These are phyloP conservation scores for Metschnikowia shivogae DNA, from an alignment of 805 yeast species.

Conservation along the genomic window DNA sequence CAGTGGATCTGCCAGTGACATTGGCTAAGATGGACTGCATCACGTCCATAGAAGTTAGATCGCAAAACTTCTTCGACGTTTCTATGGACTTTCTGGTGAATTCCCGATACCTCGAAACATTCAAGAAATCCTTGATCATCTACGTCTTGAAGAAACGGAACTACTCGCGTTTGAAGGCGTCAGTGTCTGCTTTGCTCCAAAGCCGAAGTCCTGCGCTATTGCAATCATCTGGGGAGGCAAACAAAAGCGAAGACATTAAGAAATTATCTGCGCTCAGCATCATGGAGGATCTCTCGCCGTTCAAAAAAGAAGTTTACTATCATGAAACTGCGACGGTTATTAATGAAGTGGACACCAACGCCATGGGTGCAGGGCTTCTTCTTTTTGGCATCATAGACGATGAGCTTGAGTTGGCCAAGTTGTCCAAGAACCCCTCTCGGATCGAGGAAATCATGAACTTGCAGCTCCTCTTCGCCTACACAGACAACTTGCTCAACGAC, in stretches of 20 bases:
- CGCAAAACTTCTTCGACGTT: constrained; percentile 53
- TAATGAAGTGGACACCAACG: constrained; percentile 15
- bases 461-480: constrained; percentile 56
- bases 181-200: constrained; percentile 31
- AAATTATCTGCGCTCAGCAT: constrained; percentile 22
- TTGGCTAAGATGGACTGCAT: constrained; percentile 58
- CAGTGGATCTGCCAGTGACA: constrained; percentile 57
- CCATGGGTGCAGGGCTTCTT: constrained; percentile 33
- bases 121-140: constrained; percentile 43
- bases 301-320: constrained; percentile 30
- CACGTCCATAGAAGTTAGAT: constrained; percentile 40
- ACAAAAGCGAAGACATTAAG: constrained; percentile 24
- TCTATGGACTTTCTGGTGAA: constrained; percentile 40
- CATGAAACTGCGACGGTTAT: constrained; percentile 22
- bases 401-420: constrained; percentile 46
- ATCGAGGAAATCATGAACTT: constrained; percentile 63
- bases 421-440: constrained; percentile 39
- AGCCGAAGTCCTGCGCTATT: constrained; percentile 31
- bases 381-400: constrained; percentile 48
- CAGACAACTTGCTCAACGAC: constrained; percentile 40
- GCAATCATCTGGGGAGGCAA: constrained; percentile 21
- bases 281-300: constrained; percentile 20
- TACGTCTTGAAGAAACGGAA: constrained; percentile 48
- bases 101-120: constrained; percentile 40
- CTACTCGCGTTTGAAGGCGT: constrained; percentile 34